Evolutionary conservation across 176 grass and related monocot genomes (phyloP).

Genomic region (Oryza rufipogon): DNA sequence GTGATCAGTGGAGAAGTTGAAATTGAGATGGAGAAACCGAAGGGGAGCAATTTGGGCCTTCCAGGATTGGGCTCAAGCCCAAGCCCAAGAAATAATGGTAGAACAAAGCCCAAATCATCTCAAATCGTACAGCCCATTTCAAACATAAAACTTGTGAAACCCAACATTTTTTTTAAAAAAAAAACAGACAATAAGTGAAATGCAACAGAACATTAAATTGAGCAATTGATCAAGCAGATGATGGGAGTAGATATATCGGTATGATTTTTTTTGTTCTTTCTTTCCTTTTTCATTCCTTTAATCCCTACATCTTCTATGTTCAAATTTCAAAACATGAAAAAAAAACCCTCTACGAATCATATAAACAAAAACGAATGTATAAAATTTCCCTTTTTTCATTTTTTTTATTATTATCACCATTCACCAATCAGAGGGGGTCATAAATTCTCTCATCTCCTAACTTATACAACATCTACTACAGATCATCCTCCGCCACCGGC

Average conservation of each 20-base stretch:
- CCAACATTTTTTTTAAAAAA: too few species aligned
- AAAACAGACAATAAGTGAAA: not conserved
- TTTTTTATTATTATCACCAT: slow-evolving; percentile 1
- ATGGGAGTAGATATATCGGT: not conserved
- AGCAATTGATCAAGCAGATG: not conserved
- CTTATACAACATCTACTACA: slow-evolving; percentile 11
- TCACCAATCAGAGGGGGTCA: not conserved
- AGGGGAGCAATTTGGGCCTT: not conserved
- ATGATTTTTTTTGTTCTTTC: not conserved
- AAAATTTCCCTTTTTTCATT: not conserved
- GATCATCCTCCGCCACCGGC: slow-evolving; percentile 27
- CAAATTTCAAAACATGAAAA: slow-evolving; percentile 33
- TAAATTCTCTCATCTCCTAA: not conserved
- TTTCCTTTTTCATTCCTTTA: not conserved
- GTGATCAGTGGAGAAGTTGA: not conserved
- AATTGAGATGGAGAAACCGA: not conserved
- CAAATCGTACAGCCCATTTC: too few species aligned
- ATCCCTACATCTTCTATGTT: slow-evolving; percentile 3
- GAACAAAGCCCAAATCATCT: too few species aligned
- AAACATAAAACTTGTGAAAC: too few species aligned
- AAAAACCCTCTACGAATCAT: not conserved
- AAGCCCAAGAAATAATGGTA: not conserved
- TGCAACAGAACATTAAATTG: not conserved
- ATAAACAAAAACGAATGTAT: slow-evolving; percentile 40
- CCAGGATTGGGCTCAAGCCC: too few species aligned